Evolutionary conservation across 257 asterid genomes (phyloP), one percentile per base, ranked within the genome.

Genomic region (Apocynum venetum): DNA sequence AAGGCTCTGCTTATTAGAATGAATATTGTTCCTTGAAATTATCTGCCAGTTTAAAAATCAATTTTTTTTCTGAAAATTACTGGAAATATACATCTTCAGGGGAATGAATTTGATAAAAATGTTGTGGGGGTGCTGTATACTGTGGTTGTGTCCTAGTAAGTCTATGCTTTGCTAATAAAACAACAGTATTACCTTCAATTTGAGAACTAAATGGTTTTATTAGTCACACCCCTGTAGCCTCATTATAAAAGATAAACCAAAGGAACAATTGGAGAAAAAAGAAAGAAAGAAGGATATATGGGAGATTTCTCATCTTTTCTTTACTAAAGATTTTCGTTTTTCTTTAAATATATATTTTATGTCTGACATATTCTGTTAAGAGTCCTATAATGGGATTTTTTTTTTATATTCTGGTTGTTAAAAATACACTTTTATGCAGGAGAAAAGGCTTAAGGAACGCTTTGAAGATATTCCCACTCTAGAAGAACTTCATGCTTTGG

Each of bases 401-500:
- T 48, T 11, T 31, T 61, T 13, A 17, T 68, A 61, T 59, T 68
- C 25, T 41, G 68, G 13, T 64, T 73, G 72, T 31, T 78, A 51
- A 48, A 25, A 59, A 36, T 59, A 36, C 40, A 49, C 64, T 47
- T 67, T 3, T 53, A 6, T 56, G 66, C 90, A 95, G 99, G 99
- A 96, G 82, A 93, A 87, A 90, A 90, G 86, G 88, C 89, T 96
- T 80, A 96, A 91, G 88, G 99, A 93, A 60, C 88, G 85, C 65
- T 91, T 84, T 84, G 97, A 87, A 81, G 92, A 89, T 83, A 83
- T 96, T 79, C 99, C 99, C 80, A 77, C 97, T 68, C 80, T 93
- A 72, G 99, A 91, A 82, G 97, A 96, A 88, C 92, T 96, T 83
- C 93, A 84, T 75, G 87, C 84, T 49, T 79, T 91, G 94, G 99